Conservation (phyloP, 176 grass and related monocot species). For the Calamus simplicifolius region DNA sequence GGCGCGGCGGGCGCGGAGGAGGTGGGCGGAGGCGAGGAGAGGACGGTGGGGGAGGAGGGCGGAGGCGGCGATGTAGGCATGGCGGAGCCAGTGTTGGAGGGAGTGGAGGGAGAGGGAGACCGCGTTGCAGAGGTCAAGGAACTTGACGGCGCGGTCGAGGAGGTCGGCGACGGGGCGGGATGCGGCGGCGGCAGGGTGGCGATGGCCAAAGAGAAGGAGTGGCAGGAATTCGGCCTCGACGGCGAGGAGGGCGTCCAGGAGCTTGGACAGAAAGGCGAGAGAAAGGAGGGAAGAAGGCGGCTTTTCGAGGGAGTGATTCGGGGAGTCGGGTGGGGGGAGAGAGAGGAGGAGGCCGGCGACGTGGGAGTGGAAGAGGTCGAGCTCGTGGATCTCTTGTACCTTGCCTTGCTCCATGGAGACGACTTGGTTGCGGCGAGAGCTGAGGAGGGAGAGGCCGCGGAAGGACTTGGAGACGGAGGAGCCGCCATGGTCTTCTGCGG, state of each 20-base stretch:
- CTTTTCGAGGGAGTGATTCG: no score
- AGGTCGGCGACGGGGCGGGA: conserved; percentile 59
- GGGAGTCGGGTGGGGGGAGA: conserved; percentile 9
- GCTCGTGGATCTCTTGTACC: conserved; percentile 49
- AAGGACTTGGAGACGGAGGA: conserved; percentile 34
- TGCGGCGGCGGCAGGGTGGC: conserved; percentile 34
- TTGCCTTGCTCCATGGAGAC: conserved; percentile 60
- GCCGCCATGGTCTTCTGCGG: conserved; percentile 4
- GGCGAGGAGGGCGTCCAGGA: conserved; percentile 58
- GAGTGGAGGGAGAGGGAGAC: conserved; percentile 61
- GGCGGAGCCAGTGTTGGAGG: conserved; percentile 57
- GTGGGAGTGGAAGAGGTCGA: conserved; percentile 57
- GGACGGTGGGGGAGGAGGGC: conserved; percentile 28
- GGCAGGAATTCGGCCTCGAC: conserved; percentile 47
- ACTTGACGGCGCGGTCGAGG: conserved; percentile 66
- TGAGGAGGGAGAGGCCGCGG: conserved; percentile 41
- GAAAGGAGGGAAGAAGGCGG: conserved; percentile 23
- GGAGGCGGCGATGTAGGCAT: conserved; percentile 51
- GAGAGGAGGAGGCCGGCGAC: conserved; percentile 54
- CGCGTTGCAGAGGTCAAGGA: conserved; percentile 77
- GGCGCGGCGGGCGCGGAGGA: conserved; percentile 68
- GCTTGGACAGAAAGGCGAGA: conserved; percentile 69
- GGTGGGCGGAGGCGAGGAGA: conserved; percentile 30
- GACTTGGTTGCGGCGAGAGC: conserved; percentile 57
- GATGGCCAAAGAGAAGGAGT: conserved; percentile 26